A percentile compares a stretch with the other conserved stretches of the same genome.
These are phyloP conservation scores for Psidium guajava DNA, from an alignment of 345 rosid species.

Conservation along the genomic window DNA sequence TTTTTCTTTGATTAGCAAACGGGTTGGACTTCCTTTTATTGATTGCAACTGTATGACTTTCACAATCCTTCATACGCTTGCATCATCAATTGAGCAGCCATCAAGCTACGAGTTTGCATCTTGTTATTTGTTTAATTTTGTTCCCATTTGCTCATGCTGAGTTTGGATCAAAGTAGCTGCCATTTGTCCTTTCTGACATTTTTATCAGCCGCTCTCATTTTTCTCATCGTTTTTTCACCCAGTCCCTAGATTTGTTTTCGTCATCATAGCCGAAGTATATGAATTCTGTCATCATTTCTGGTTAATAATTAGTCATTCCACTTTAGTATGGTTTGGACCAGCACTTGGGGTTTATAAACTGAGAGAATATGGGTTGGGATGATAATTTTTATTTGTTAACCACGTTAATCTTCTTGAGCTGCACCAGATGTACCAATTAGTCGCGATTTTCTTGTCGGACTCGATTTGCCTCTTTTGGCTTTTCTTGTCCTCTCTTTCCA, in stretches of 20 bases:
- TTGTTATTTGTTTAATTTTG: background rate
- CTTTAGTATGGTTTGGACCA: background rate
- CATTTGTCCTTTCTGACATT: background rate
- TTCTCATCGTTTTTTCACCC: background rate
- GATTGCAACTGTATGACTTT: background rate
- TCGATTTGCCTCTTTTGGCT: background rate
- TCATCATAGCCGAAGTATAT: background rate
- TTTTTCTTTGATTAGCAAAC: background rate
- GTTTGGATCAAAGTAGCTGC: background rate
- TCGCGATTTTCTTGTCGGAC: background rate
- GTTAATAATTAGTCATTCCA: background rate
- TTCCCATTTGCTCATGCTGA: background rate
- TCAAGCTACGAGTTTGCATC: background rate
- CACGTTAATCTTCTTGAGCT: background rate
- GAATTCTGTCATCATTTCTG: background rate
- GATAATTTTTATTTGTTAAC: background rate
- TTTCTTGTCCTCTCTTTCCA: background rate
- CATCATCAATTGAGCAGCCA: background rate
- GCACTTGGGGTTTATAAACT: background rate
- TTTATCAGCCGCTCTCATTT: background rate
- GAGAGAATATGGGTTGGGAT: background rate
- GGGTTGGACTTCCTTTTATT: background rate
- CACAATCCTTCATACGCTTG: background rate
- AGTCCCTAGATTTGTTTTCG: background rate
- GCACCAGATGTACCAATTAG: background rate